Conservation (phyloP, 345 rosid genomes). For the Fremontodendron californicum region DNA sequence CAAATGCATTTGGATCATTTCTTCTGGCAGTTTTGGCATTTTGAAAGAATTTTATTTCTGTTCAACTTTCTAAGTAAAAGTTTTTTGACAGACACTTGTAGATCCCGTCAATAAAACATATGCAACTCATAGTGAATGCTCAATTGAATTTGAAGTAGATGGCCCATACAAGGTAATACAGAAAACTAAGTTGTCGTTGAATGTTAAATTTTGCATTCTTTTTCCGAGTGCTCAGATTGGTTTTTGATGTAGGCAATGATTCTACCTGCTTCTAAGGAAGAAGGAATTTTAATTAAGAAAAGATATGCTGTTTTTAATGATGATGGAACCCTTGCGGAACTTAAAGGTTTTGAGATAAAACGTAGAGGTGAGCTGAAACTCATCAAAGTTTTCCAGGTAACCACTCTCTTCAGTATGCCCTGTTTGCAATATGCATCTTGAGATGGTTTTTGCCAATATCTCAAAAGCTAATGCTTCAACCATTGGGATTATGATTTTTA, state of each 20-base stretch:
- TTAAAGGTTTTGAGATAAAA: slow-evolving; percentile 98
- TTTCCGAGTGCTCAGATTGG: slow-evolving; percentile 20
- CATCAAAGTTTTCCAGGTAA: slow-evolving; percentile 97
- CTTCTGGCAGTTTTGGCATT: slow-evolving; percentile 15
- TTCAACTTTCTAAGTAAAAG: slow-evolving; percentile 6
- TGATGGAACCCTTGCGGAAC: slow-evolving; percentile 98
- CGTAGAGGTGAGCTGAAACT: slow-evolving; percentile 99
- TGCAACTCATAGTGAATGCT: slow-evolving; percentile 84
- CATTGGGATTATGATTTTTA: neutral
- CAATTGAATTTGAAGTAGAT: slow-evolving; percentile 99
- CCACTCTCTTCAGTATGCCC: slow-evolving; percentile 8
- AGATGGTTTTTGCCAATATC: neutral
- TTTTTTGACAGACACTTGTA: slow-evolving; percentile 58
- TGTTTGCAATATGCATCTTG: neutral
- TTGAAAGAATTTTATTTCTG: slow-evolving; percentile 15
- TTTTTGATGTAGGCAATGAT: slow-evolving; percentile 77
- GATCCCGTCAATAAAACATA: slow-evolving; percentile 78
- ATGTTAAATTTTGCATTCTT: slow-evolving; percentile 12
- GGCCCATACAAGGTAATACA: slow-evolving; percentile 93
- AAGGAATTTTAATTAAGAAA: slow-evolving; percentile 90
- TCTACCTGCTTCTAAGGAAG: slow-evolving; percentile 98
- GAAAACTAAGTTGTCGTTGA: neutral
- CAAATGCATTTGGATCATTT: neutral
- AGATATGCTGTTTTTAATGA: slow-evolving; percentile 97
- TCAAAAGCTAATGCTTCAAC: neutral